Conservation (phyloP, 495 filamentous ascomycete genomes). For the Podospora pseudocomata region DNA sequence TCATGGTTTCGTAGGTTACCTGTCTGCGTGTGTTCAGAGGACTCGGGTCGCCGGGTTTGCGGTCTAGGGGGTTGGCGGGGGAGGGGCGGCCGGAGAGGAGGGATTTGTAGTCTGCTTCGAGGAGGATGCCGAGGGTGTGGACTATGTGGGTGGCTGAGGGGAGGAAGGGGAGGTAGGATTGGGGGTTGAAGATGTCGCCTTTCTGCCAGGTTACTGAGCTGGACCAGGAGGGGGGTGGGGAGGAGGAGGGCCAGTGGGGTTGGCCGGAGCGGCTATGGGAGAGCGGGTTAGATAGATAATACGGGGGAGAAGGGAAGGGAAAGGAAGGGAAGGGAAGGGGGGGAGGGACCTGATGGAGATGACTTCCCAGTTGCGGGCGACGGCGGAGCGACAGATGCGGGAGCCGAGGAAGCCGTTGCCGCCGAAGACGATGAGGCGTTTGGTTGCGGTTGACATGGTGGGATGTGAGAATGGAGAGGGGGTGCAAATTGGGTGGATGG, state of each 20-base stretch:
- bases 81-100: constrained; percentile 79
- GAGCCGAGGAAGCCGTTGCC: constrained; percentile 95
- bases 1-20: constrained; percentile 96
- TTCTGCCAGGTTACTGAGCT: constrained; percentile 78
- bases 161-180: constrained; percentile 69
- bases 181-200: constrained; percentile 79
- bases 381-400: constrained; percentile 85
- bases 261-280: constrained; percentile 73
- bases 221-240: constrained; percentile 73
- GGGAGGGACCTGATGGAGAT: constrained; percentile 72
- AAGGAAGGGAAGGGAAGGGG: background rate
- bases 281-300: background rate
- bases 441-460: constrained; percentile 37
- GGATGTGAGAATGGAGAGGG: constrained; percentile 3
- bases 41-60: constrained; percentile 46
- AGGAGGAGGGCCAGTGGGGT: constrained; percentile 79
- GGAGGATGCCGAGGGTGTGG: constrained; percentile 90
- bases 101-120: constrained; percentile 97
- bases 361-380: constrained; percentile 78
- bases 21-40: constrained; percentile 26
- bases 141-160: constrained; percentile 76
- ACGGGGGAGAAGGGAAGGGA: background rate
- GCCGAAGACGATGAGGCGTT: constrained; percentile 81
- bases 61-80: constrained; percentile 62
- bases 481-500: constrained; percentile 6